Evolutionary conservation across 352 stramenopile species (phyloP), one percentile per base, ranked within the genome.

Genomic region (Pythium phragmiticola): DNA sequence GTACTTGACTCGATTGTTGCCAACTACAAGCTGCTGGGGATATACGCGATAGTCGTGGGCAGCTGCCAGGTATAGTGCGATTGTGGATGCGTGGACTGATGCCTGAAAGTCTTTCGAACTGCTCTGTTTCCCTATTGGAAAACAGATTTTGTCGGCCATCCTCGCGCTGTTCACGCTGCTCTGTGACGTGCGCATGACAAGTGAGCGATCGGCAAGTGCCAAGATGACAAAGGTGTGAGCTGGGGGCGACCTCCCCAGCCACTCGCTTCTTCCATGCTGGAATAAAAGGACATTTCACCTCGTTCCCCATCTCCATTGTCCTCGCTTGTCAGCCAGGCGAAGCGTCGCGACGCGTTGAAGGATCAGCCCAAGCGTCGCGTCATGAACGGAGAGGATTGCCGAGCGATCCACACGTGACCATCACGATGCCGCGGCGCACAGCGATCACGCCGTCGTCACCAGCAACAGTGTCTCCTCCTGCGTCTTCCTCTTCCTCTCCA

Each of bases 121-220:
- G 33, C 7, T n/a, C 39, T 42, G 17, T 4, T 41, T 55, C 1
- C 48, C 26, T 30, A 16, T 0, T 49, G 23, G 26, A 16, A 26
- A 17, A 23, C 26, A 91, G 72, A 23, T 88, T 0, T 13, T 89
- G 2, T 81, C 78, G 26, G 78, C 70, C 5, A 17, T 66, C 0
- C 75, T 91, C 8, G 72, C 73, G 19, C 19, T 88, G 3, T 87
- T 87, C 61, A 89, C 80, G 0, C 50, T 91, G 3, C 59, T 89
- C 16, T 89, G 73, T 43, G 82, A 91, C 28, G 72, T 88, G 41
- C 76, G 82, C 4, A 75, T 82, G 63, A 43, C 80, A 2, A 66
- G 46, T 2, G 56, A 53, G 4, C 66, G 56, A 4, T 90, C 79
- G 4, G 77, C 77, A 11, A 74, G 47, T 1, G 39, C 79, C 0